Percentiles rank a stretch among this genome's conserved stretches.
Evolutionary conservation across 345 rosid species (phyloP).

Genomic region (Theobroma cacao): DNA sequence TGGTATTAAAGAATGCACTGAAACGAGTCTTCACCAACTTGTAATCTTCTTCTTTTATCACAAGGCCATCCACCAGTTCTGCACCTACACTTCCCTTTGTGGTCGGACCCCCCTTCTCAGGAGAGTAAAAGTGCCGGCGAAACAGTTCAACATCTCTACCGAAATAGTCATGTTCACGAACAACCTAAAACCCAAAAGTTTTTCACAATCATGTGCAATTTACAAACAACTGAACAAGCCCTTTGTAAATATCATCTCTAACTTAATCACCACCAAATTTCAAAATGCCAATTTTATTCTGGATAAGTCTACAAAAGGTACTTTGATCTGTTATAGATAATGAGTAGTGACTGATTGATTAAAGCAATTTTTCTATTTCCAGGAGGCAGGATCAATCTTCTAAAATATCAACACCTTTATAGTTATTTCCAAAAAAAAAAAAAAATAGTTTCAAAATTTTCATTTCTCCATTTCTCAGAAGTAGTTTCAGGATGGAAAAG

Average conservation of each 20-base stretch:
- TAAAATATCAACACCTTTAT: neutral
- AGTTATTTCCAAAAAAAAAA: neutral
- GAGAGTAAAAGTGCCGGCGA: conserved; percentile 55
- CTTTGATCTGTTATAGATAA: neutral
- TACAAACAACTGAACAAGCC: neutral
- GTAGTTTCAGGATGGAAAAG: neutral
- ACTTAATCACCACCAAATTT: neutral
- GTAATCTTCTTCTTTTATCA: conserved; percentile 69
- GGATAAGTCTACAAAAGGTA: neutral
- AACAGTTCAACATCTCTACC: conserved; percentile 87
- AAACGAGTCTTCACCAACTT: conserved; percentile 82
- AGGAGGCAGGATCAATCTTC: no score
- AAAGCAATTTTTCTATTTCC: neutral
- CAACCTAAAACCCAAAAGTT: conserved; percentile 42
- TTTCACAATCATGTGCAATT: neutral
- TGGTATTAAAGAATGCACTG: conserved; percentile 79
- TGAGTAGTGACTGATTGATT: neutral
- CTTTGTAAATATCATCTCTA: neutral
- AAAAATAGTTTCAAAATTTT: neutral
- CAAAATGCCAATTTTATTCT: neutral
- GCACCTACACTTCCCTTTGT: conserved; percentile 63
- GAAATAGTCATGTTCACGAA: conserved; percentile 69
- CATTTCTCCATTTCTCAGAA: neutral
- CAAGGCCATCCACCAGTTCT: conserved; percentile 65
- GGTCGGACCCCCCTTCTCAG: conserved; percentile 54